phyloP scores from a whole-genome alignment of 331 rosid genomes.

The Saraca asoca region DNA sequence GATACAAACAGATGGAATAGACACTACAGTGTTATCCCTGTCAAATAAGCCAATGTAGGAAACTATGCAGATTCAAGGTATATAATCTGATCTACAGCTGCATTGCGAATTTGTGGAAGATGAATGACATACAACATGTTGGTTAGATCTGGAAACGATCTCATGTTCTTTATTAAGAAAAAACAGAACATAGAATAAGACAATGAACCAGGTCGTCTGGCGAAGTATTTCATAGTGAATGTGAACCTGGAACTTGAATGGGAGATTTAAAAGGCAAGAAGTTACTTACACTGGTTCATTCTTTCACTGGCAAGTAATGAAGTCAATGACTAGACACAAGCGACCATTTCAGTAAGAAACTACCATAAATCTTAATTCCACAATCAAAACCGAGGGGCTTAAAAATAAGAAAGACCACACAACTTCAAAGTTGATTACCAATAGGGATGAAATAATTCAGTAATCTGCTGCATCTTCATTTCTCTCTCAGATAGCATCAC shows the following conservation, averaged over 20 bases:
- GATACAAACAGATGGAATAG: neutral
- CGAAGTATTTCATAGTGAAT: neutral
- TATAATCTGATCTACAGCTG: too few relatives aligned
- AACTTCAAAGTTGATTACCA: neutral
- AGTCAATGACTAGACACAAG: neutral
- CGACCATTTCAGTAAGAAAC: neutral
- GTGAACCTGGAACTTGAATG: neutral
- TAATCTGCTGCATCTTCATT: neutral
- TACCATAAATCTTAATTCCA: neutral
- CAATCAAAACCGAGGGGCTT: neutral
- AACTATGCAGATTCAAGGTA: neutral
- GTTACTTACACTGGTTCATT: neutral
- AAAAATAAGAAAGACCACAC: neutral
- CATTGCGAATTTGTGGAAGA: too few relatives aligned
- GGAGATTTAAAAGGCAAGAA: neutral
- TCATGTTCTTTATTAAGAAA: too few relatives aligned
- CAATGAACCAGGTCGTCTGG: neutral
- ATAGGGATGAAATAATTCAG: neutral
- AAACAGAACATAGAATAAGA: neutral
- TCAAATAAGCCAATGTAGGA: neutral
- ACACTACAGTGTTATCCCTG: neutral
- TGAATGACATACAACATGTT: too few relatives aligned
- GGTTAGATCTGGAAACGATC: too few relatives aligned
- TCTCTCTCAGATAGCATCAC: neutral
- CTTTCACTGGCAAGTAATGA: conserved; percentile 1